Conservation (phyloP, 129 eudicot species). For the Tagetes patula region DNA sequence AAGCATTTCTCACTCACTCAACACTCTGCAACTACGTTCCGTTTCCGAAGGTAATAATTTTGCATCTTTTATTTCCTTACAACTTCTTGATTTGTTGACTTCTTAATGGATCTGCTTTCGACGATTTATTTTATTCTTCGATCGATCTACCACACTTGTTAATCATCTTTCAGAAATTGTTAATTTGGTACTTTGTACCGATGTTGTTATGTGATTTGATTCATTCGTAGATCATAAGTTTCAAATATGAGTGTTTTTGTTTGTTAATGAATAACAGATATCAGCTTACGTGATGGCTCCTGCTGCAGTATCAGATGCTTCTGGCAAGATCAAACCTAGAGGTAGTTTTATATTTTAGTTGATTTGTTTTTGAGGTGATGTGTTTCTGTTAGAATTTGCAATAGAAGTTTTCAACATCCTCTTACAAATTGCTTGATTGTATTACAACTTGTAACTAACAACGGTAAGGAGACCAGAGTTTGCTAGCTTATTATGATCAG, state of each 20-base stretch:
- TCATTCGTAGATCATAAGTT: neutral
- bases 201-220: neutral
- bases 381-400: neutral
- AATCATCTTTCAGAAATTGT: neutral
- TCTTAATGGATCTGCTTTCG: conserved; percentile 19
- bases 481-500: conserved; percentile 1
- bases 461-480: neutral
- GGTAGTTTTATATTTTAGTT: conserved; percentile 22
- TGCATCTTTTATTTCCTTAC: neutral
- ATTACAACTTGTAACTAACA: neutral
- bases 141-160: neutral
- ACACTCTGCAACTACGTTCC: conserved; percentile 12
- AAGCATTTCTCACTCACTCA: conserved; percentile 24
- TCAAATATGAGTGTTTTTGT: conserved; percentile 4
- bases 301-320: conserved; percentile 36
- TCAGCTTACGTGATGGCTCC: conserved; percentile 37
- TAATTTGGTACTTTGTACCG: no score
- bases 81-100: neutral
- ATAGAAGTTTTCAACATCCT: neutral
- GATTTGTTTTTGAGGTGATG: neutral
- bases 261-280: conserved; percentile 29
- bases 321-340: conserved; percentile 43
- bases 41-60: conserved; percentile 18
- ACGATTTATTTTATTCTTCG: conserved; percentile 7
- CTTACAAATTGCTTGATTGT: neutral